A percentile compares a stretch with the other conserved stretches of the same genome.
Evolutionary conservation across 768 basidiomycete genomes (phyloP).

Genomic region (Mycena latifolia): DNA sequence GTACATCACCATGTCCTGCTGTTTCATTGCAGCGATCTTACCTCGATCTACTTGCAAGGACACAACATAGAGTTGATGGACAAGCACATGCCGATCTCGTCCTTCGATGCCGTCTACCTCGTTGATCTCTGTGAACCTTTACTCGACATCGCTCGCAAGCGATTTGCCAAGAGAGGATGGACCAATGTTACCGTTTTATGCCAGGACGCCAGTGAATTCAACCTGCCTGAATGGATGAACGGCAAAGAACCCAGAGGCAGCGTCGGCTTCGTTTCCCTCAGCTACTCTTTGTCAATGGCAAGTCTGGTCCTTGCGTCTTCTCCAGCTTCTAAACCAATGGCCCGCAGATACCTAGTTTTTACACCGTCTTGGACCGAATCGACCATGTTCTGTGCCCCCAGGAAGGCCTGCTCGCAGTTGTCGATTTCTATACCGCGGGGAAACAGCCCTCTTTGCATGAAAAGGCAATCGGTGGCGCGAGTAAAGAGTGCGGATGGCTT

Average conservation of each 20-base stretch:
- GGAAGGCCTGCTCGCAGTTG: conserved; percentile 58
- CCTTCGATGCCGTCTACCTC: conserved; percentile 73
- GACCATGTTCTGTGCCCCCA: conserved; percentile 72
- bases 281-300: conserved; percentile 71
- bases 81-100: conserved; percentile 60
- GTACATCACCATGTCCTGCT: conserved; percentile 39
- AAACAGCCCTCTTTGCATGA: conserved; percentile 68
- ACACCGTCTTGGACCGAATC: conserved; percentile 75
- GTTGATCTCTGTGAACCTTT: conserved; percentile 81
- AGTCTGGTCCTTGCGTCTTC: conserved; percentile 19
- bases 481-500: conserved; percentile 72
- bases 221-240: conserved; percentile 69
- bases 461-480: conserved; percentile 72
- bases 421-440: conserved; percentile 75
- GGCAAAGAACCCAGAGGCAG: conserved; percentile 65
- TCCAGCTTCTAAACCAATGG: conserved; percentile 4
- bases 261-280: conserved; percentile 65
- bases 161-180: conserved; percentile 78
- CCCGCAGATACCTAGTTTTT: conserved; percentile 69
- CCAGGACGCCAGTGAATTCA: conserved; percentile 79
- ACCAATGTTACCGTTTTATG: conserved; percentile 78
- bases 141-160: conserved; percentile 75
- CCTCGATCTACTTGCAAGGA: conserved; percentile 46
- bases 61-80: conserved; percentile 82
- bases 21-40: conserved; percentile 35